A percentile compares a stretch with the other conserved stretches of the same genome.
Evolutionary conservation across 1,284 basidiomycete genomes (phyloP).

Genomic region (Moesziomyces globuligerus): DNA sequence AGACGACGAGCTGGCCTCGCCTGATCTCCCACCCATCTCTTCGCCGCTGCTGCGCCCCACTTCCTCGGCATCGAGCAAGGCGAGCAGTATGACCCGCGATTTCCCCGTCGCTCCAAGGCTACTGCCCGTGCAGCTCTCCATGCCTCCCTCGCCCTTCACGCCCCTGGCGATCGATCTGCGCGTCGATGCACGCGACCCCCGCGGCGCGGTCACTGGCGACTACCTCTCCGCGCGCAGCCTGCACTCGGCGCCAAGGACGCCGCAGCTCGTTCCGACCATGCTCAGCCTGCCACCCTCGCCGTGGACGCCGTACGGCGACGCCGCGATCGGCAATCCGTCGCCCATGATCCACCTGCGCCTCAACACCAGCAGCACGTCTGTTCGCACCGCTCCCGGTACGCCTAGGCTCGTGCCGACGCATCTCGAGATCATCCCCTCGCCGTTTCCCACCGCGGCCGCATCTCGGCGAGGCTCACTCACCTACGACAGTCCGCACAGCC

Average conservation of each 20-base stretch:
- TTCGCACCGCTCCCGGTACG: conserved; percentile 45
- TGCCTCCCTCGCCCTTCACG: conserved; percentile 47
- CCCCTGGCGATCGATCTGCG: conserved; percentile 33
- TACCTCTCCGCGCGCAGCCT: conserved; percentile 35
- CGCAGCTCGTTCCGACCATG: conserved; percentile 49
- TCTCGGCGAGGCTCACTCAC: conserved; percentile 41
- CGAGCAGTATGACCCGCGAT: conserved; percentile 30
- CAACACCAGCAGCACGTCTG: conserved; percentile 37
- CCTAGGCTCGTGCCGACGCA: conserved; percentile 53
- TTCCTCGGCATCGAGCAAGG: conserved; percentile 14
- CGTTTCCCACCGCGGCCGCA: conserved; percentile 40
- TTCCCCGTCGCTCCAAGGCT: conserved; percentile 46
- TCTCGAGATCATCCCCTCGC: conserved; percentile 53
- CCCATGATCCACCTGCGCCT: conserved; percentile 45
- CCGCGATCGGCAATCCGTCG: conserved; percentile 6
- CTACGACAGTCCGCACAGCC: conserved; percentile 25
- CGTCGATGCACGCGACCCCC: conserved; percentile 5
- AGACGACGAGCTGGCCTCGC: conserved; percentile 37
- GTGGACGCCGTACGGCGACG: conserved; percentile 46
- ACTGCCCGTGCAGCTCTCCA: conserved; percentile 47
- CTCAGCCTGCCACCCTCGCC: conserved; percentile 58
- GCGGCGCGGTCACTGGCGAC: conserved; percentile 19
- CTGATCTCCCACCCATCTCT: conserved; percentile 37
- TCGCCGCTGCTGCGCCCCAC: conserved; percentile 36
- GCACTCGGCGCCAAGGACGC: conserved; percentile 42